phyloP scores from a whole-genome alignment of 176 grass and related monocot genomes.

The Pharus latifolius region DNA sequence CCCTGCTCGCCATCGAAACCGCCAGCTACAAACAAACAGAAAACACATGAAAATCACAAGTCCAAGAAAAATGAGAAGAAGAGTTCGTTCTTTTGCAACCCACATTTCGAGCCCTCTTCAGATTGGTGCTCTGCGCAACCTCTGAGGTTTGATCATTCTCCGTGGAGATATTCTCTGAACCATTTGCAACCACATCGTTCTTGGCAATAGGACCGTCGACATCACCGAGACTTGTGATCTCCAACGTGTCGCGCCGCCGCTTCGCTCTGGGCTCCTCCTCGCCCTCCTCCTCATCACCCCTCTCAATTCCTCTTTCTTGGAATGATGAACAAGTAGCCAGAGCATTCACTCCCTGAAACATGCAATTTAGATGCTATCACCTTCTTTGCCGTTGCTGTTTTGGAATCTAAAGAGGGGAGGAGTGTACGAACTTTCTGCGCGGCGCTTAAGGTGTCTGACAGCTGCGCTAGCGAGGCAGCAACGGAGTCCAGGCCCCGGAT shows the following conservation, averaged over 20 bases:
- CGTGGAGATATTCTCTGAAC: not conserved
- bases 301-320: not conserved
- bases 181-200: not conserved
- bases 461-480: conserved; percentile 55
- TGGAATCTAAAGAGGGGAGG: too few species aligned
- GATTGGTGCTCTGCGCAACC: conserved; percentile 38
- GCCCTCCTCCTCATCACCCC: not conserved
- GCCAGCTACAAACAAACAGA: conserved; percentile 48
- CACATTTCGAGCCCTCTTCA: conserved; percentile 44
- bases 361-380: too few species aligned
- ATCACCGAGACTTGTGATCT: not conserved
- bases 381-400: too few species aligned
- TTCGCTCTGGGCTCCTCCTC: conserved; percentile 23
- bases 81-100: not conserved
- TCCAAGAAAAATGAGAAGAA: too few species aligned
- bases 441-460: conserved; percentile 67
- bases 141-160: not conserved
- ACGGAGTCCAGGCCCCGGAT: conserved; percentile 84
- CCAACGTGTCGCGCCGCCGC: not conserved
- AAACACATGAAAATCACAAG: not conserved
- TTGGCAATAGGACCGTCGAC: not conserved
- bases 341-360: conserved; percentile 22
- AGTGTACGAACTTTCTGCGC: conserved; percentile 65
- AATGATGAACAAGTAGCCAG: conserved; percentile 6
- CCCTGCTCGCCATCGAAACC: conserved; percentile 69